Conservation (phyloP, 108 stramenopile species). For the Skeletonema potamos region DNA sequence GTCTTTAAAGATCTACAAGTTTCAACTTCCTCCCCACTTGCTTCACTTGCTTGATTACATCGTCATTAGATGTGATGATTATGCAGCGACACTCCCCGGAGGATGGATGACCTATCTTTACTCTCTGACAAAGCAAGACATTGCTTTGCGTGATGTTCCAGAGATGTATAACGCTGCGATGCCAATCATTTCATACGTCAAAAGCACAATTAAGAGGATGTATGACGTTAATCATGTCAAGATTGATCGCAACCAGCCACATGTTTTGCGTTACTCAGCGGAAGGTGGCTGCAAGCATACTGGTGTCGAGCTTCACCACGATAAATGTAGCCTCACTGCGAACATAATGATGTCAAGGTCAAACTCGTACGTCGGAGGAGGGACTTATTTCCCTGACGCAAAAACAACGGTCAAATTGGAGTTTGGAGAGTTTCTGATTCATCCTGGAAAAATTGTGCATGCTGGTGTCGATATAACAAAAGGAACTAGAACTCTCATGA, state of each 20-base stretch:
- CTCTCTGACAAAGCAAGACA: constrained; percentile 76
- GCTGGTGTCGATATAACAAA: constrained; percentile 61
- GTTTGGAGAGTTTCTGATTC: constrained; percentile 73
- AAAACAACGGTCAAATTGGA: constrained; percentile 54
- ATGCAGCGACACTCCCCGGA: constrained; percentile 37
- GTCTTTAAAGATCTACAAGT: constrained; percentile 48
- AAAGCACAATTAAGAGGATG: constrained; percentile 35
- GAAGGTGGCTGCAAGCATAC: constrained; percentile 54
- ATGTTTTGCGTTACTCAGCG: constrained; percentile 72
- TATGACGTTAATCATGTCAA: constrained; percentile 37
- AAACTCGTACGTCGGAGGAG: constrained; percentile 62
- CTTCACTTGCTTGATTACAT: constrained; percentile 54
- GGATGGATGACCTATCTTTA: constrained; percentile 79
- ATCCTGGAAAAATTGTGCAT: constrained; percentile 74
- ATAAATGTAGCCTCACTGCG: constrained; percentile 75
- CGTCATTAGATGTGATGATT: constrained; percentile 50
- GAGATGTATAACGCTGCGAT: constrained; percentile 41
- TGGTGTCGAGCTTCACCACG: constrained; percentile 80
- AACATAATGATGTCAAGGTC: constrained; percentile 65
- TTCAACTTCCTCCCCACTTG: constrained; percentile 54
- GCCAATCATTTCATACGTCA: constrained; percentile 60
- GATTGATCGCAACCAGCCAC: constrained; percentile 79
- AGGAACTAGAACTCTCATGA: constrained; percentile 74
- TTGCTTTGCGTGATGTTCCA: constrained; percentile 69
- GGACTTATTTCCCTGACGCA: constrained; percentile 64